phyloP scores from a whole-genome alignment of 305 asterid genomes.

The Fraxinus angustifolia region DNA sequence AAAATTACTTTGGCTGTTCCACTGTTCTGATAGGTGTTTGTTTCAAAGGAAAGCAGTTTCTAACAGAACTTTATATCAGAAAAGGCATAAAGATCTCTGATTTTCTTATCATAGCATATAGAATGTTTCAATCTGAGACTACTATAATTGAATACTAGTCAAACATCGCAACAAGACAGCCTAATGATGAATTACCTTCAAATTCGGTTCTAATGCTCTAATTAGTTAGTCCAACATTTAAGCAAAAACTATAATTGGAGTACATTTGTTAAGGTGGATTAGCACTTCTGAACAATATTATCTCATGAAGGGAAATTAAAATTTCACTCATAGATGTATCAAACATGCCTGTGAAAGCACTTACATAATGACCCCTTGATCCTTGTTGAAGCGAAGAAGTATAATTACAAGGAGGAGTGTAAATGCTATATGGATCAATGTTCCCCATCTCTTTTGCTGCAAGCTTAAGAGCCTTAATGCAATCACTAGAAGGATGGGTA shows the following conservation, averaged over 20 bases:
- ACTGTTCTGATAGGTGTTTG: conserved; percentile 4
- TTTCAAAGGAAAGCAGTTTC: not conserved
- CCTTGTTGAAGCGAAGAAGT: conserved; percentile 48
- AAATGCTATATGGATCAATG: conserved; percentile 85
- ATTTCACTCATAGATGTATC: not conserved
- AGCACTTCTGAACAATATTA: not conserved
- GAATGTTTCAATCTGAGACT: not conserved
- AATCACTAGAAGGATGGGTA: conserved; percentile 69
- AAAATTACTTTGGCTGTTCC: not conserved
- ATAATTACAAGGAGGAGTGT: conserved; percentile 63
- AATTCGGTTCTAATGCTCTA: not conserved
- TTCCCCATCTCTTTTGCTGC: conserved; percentile 70
- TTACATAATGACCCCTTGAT: conserved; percentile 74
- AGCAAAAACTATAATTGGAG: not conserved
- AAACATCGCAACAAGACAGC: not conserved
- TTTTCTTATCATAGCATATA: not conserved
- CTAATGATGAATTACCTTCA: not conserved
- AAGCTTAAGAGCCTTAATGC: conserved; percentile 44
- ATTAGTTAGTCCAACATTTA: not conserved
- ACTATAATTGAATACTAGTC: not conserved
- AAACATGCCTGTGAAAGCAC: conserved; percentile 22
- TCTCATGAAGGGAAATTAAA: not conserved
- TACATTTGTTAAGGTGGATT: not conserved
- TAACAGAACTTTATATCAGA: not conserved
- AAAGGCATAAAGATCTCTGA: not conserved